phyloP scores from a whole-genome alignment of 129 eudicot species.

The Daucus carota region DH1_v3.0 NC_030385.2:36362001-36362500 shows the following conservation, averaged over 20 bases:
- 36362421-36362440: slow-evolving; percentile 98
- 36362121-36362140: not conserved
- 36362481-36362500: slow-evolving; percentile 98
- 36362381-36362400: slow-evolving; percentile 97
- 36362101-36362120: not conserved
- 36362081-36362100: not conserved
- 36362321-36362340: slow-evolving; percentile 97
- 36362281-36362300: slow-evolving; percentile 96
- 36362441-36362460: slow-evolving; percentile 95
- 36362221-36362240: not conserved
- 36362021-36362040: not conserved
- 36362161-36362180: not conserved
- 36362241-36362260: too few relatives aligned
- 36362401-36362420: slow-evolving; percentile 97
- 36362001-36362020: not conserved
- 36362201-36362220: not conserved
- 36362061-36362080: not conserved
- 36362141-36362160: not conserved
- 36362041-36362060: not conserved
- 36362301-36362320: slow-evolving; percentile 99
- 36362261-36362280: slow-evolving; percentile 38
- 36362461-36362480: slow-evolving; percentile 99
- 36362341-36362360: slow-evolving; percentile 95
- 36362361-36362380: slow-evolving; percentile 96
- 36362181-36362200: not conserved